Percentiles rank a stretch among this genome's conserved stretches.
Conservation (phyloP, 2,329 filamentous ascomycete species). For the Aureobasidium namibiae region DNA sequence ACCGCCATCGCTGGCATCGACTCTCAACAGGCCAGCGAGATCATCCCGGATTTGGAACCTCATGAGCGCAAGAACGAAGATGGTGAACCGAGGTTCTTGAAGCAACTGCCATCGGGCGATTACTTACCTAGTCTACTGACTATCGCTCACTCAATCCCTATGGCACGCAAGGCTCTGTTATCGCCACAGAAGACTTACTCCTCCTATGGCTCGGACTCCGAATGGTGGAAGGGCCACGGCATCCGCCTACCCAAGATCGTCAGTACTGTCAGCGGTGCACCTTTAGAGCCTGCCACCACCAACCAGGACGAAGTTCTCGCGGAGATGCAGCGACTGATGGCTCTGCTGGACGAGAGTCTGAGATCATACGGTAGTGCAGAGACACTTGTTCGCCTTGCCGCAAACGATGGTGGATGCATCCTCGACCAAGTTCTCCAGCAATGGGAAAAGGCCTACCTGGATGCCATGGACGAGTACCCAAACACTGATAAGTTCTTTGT, state of each 20-base stretch:
- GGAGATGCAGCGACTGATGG: constrained; percentile 54
- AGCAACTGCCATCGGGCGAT: constrained; percentile 43
- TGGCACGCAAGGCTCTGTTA: constrained; percentile 49
- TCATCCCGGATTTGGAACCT: constrained; percentile 42
- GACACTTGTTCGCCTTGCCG: constrained; percentile 37
- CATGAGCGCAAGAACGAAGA: constrained; percentile 38
- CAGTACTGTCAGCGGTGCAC: constrained; percentile 28
- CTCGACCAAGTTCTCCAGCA: constrained; percentile 17
- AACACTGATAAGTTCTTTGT: constrained; percentile 15
- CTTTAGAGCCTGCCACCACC: constrained; percentile 23
- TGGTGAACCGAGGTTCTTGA: constrained; percentile 49
- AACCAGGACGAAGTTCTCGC: constrained; percentile 41
- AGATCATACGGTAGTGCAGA: constrained; percentile 52
- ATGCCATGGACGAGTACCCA: constrained; percentile 7
- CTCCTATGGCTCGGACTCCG: constrained; percentile 47
- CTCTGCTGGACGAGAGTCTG: constrained; percentile 50
- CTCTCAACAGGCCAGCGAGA: constrained; percentile 35
- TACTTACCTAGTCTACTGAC: constrained; percentile 52
- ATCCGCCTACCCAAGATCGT: constrained; percentile 44
- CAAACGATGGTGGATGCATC: neutral
- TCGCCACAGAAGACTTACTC: constrained; percentile 35
- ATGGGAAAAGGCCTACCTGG: constrained; percentile 18
- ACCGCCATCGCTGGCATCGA: constrained; percentile 27
- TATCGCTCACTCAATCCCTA: constrained; percentile 54
- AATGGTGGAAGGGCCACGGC: constrained; percentile 55